Conservation (phyloP, 768 basidiomycete species). For the Termitomyces sp. region DNA sequence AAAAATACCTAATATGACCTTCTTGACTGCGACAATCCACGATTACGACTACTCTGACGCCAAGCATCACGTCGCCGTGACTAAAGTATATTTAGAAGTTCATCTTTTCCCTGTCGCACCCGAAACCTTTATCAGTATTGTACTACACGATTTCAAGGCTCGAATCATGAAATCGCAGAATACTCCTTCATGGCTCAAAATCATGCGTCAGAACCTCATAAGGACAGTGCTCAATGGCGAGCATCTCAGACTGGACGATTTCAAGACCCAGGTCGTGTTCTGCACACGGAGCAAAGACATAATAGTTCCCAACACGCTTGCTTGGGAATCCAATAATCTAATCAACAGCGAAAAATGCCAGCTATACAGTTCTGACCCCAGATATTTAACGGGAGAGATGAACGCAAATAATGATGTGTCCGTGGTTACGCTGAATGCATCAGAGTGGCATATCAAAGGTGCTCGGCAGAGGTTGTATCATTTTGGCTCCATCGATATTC, state of each 20-base stretch:
- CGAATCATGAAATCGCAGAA: constrained; percentile 25
- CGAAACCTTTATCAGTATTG: constrained; percentile 26
- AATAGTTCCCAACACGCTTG: background rate
- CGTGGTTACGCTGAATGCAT: constrained; percentile 21
- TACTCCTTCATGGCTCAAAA: constrained; percentile 32
- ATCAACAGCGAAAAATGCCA: background rate
- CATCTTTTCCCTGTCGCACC: constrained; percentile 35
- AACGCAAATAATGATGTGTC: constrained; percentile 22
- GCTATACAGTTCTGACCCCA: too few species aligned
- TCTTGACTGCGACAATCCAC: constrained; percentile 21
- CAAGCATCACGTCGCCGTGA: constrained; percentile 15
- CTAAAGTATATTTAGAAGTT: constrained; percentile 18
- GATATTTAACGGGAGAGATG: background rate
- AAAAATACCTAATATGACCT: constrained; percentile 20
- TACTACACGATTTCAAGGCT: constrained; percentile 30
- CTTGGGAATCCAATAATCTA: background rate
- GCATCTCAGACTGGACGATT: constrained; percentile 30
- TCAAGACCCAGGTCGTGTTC: constrained; percentile 28
- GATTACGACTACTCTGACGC: constrained; percentile 26
- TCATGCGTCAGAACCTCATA: constrained; percentile 30
- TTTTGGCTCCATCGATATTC: constrained; percentile 30
- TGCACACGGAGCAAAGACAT: constrained; percentile 1
- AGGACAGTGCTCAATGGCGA: constrained; percentile 34
- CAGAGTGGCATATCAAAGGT: constrained; percentile 32
- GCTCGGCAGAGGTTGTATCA: constrained; percentile 28